phyloP scores from a whole-genome alignment of 192 early-diverging fungal genomes.

The Linnemannia elongata region DNA sequence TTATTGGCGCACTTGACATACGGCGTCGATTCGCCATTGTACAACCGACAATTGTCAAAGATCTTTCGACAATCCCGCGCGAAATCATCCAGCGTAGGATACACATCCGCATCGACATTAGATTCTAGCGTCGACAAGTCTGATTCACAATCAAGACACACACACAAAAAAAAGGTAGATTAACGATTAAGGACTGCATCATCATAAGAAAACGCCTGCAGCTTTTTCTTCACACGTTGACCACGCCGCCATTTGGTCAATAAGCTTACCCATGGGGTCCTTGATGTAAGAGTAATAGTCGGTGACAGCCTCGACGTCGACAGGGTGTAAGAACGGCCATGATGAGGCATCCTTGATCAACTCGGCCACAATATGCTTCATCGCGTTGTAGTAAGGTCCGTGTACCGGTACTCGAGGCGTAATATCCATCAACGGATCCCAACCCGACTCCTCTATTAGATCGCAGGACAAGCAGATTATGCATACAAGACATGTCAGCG shows the following conservation, averaged over 20 bases:
- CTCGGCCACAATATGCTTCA: slow-evolving; percentile 83
- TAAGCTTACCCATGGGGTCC: slow-evolving; percentile 90
- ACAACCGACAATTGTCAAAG: slow-evolving; percentile 91
- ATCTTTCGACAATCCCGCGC: slow-evolving; percentile 89
- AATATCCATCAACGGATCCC: slow-evolving; percentile 90
- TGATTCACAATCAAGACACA: slow-evolving; percentile 39
- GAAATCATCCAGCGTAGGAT: slow-evolving; percentile 88
- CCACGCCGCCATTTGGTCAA: no score
- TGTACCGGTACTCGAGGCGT: slow-evolving; percentile 61
- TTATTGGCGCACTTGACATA: slow-evolving; percentile 86
- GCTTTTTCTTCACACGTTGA: background rate
- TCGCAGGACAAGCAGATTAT: background rate
- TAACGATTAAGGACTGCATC: background rate
- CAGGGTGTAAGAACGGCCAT: slow-evolving; percentile 97
- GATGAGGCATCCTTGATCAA: slow-evolving; percentile 81
- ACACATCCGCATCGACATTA: slow-evolving; percentile 89
- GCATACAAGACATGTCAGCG: background rate
- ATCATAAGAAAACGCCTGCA: background rate
- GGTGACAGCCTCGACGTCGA: slow-evolving; percentile 87
- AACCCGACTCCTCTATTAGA: slow-evolving; percentile 84
- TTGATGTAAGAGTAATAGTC: slow-evolving; percentile 98
- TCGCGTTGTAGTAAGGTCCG: slow-evolving; percentile 72
- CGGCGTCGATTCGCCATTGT: slow-evolving; percentile 89
- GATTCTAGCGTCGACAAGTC: slow-evolving; percentile 86
- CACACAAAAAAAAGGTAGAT: background rate